phyloP scores from a whole-genome alignment of 345 rosid genomes.

The Eucalyptus microcorys region DNA sequence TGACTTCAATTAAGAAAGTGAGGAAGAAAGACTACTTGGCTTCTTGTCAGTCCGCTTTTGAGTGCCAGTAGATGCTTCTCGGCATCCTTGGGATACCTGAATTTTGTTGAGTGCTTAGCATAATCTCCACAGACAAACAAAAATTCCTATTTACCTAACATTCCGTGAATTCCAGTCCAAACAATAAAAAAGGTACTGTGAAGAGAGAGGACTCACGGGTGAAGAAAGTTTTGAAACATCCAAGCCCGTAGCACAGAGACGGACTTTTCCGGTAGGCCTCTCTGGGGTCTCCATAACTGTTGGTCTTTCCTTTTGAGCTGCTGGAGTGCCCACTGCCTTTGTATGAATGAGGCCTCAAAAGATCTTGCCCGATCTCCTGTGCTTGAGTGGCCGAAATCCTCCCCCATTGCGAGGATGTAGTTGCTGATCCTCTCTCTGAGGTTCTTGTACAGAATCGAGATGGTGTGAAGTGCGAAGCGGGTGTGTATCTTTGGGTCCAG shows the following conservation, averaged over 20 bases:
- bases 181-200: neutral
- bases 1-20: neutral
- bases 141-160: neutral
- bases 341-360: conserved; percentile 32
- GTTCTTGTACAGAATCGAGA: conserved; percentile 59
- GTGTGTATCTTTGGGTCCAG: conserved; percentile 75
- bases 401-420: conserved; percentile 66
- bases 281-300: conserved; percentile 87
- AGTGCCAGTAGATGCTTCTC: conserved; percentile 92
- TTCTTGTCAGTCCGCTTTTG: conserved; percentile 89
- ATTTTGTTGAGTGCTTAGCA: neutral
- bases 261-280: conserved; percentile 90
- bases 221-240: conserved; percentile 99
- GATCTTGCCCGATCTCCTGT: conserved; percentile 25
- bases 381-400: conserved; percentile 4
- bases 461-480: conserved; percentile 63
- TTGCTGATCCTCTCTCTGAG: conserved; percentile 82
- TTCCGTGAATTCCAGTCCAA: neutral
- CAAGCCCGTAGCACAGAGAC: conserved; percentile 82
- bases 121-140: neutral
- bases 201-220: conserved; percentile 51
- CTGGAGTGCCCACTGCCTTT: conserved; percentile 71
- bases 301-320: conserved; percentile 69
- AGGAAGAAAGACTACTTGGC: conserved; percentile 46
- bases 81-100: conserved; percentile 93